phyloP scores from a whole-genome alignment of 2,329 filamentous ascomycete genomes.

The Colletotrichum liaoningense region DNA sequence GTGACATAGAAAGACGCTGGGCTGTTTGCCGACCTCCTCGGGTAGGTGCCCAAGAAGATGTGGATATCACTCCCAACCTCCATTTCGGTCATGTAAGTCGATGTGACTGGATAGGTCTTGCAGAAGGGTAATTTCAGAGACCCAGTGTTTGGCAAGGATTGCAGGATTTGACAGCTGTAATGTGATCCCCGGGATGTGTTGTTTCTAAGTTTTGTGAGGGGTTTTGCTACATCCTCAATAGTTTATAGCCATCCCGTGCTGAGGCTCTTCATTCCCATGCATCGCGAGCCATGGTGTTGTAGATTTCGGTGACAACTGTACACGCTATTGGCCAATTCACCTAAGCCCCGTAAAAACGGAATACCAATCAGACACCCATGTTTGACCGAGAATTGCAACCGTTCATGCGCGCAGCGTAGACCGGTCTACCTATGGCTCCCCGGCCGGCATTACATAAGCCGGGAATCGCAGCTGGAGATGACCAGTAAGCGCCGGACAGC shows the following conservation, averaged over 20 bases:
- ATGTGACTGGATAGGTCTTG: not conserved
- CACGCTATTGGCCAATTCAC: constrained; percentile 16
- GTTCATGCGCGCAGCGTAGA: not conserved
- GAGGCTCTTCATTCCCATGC: constrained; percentile 1
- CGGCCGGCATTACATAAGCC: constrained; percentile 17
- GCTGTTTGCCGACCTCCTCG: not conserved
- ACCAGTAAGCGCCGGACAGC: not conserved
- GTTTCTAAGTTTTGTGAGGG: constrained; percentile 1
- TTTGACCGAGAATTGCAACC: constrained; percentile 11
- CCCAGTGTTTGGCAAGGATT: constrained; percentile 14
- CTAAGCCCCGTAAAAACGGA: not conserved
- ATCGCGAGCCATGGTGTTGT: not conserved
- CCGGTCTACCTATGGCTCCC: not conserved
- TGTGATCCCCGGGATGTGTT: constrained; percentile 3
- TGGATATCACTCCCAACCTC: constrained; percentile 1
- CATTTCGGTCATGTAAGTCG: constrained; percentile 17
- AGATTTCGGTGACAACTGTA: not conserved
- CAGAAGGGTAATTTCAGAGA: not conserved
- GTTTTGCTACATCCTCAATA: not conserved
- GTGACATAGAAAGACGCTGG: not conserved
- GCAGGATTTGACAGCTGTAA: not conserved
- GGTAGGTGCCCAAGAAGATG: constrained; percentile 4
- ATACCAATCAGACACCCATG: constrained; percentile 15
- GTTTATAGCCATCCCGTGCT: not conserved
- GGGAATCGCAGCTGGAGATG: constrained; percentile 3